A percentile compares a stretch with the other conserved stretches of the same genome.
phyloP scores from a whole-genome alignment of 352 stramenopile genomes.

The Pythium grandisporangium region DNA sequence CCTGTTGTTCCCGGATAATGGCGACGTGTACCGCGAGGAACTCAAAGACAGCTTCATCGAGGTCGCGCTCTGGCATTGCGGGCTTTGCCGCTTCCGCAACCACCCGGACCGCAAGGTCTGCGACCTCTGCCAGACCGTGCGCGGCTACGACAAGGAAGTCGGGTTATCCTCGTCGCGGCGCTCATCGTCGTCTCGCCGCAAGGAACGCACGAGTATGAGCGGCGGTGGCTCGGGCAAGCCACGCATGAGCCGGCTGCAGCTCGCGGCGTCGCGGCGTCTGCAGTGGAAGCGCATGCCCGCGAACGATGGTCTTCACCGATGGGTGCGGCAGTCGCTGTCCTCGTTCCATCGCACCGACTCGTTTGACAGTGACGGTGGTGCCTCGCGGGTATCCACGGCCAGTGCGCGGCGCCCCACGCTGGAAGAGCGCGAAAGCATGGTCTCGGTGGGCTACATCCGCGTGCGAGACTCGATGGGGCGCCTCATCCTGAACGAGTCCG shows the following conservation, averaged over 20 bases:
- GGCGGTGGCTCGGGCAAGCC: constrained; percentile 36
- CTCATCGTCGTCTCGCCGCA: constrained; percentile 8
- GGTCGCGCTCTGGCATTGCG: constrained; percentile 77
- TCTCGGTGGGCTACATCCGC: constrained; percentile 69
- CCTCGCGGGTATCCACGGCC: constrained; percentile 25
- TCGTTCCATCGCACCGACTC: constrained; percentile 27
- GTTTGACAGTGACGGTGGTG: constrained; percentile 36
- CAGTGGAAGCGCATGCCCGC: constrained; percentile 77
- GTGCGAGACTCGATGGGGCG: constrained; percentile 59
- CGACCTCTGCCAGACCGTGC: constrained; percentile 75
- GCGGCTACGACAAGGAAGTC: constrained; percentile 40
- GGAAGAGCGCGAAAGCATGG: constrained; percentile 48
- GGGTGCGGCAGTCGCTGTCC: constrained; percentile 36
- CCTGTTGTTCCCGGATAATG: constrained; percentile 43
- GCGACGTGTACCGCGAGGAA: constrained; percentile 71
- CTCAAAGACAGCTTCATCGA: constrained; percentile 77
- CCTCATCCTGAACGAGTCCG: constrained; percentile 76
- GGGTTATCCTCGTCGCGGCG: constrained; percentile 8
- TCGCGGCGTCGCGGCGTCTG: constrained; percentile 55
- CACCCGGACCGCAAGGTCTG: constrained; percentile 72
- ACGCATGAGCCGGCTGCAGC: constrained; percentile 65
- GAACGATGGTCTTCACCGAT: constrained; percentile 60
- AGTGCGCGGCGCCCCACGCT: constrained; percentile 5
- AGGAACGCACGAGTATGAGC: too few species aligned
- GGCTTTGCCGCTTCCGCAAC: constrained; percentile 87